These are phyloP conservation scores for Globisporangium solare DNA, from an alignment of 352 stramenopile genomes.

Conservation along the genomic window DNA sequence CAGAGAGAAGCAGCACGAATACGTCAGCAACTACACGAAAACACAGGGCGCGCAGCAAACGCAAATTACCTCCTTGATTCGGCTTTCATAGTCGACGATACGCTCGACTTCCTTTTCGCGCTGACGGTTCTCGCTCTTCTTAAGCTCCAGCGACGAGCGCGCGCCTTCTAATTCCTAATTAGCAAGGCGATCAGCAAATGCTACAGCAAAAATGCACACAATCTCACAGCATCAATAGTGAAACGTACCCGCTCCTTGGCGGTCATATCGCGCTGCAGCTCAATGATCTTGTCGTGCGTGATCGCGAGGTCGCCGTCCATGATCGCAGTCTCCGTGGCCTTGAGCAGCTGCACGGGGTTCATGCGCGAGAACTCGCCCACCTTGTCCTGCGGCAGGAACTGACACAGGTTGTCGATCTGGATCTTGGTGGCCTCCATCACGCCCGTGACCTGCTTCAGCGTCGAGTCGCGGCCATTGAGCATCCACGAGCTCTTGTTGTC, in stretches of 20 bases:
- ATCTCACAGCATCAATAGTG: background rate
- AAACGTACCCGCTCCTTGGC: conserved; percentile 57
- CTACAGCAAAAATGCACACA: background rate
- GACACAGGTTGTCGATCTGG: conserved; percentile 98
- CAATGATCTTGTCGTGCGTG: conserved; percentile 77
- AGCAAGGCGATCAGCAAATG: too few relatives aligned
- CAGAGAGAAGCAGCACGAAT: background rate
- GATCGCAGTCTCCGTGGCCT: conserved; percentile 76
- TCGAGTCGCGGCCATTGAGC: conserved; percentile 64
- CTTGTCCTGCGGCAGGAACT: conserved; percentile 98
- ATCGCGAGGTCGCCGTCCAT: conserved; percentile 60
- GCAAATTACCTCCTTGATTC: conserved; percentile 61
- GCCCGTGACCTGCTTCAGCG: conserved; percentile 61
- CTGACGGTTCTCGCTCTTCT: conserved; percentile 79
- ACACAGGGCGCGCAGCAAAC: too few relatives aligned
- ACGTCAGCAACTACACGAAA: background rate
- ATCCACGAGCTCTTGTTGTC: conserved; percentile 86
- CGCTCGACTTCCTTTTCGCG: conserved; percentile 83
- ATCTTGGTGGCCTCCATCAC: conserved; percentile 90
- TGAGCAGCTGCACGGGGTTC: conserved; percentile 71
- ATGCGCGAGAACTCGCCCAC: conserved; percentile 89
- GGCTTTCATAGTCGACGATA: conserved; percentile 76
- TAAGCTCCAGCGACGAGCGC: conserved; percentile 63
- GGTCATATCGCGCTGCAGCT: conserved; percentile 68
- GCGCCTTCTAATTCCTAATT: conserved; percentile 59